phyloP scores from a whole-genome alignment of 1,139 yeast species.

The Pichia sp. region DNA sequence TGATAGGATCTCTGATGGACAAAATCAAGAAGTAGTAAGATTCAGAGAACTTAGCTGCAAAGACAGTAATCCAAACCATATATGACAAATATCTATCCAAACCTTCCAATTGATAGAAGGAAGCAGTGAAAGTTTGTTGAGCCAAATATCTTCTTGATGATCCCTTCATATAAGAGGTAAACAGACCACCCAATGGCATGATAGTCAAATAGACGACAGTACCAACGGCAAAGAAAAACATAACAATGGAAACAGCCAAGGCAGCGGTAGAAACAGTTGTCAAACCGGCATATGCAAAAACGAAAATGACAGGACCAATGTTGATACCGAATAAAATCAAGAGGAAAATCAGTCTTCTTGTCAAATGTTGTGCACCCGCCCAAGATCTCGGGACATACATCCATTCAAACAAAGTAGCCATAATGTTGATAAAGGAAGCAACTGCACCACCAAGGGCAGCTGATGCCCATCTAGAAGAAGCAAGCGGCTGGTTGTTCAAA shows the following conservation, averaged over 20 bases:
- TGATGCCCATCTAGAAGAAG: conserved; percentile 89
- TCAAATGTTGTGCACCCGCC: conserved; percentile 98
- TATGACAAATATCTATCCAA: conserved; percentile 97
- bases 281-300: conserved; percentile 76
- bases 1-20: conserved; percentile 90
- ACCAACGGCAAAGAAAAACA: conserved; percentile 80
- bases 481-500: conserved; percentile 73
- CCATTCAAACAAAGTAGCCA: conserved; percentile 93
- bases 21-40: conserved; percentile 90
- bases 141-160: conserved; percentile 87
- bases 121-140: conserved; percentile 94
- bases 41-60: conserved; percentile 81
- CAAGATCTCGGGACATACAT: conserved; percentile 94
- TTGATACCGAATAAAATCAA: conserved; percentile 60
- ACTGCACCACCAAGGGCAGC: conserved; percentile 89
- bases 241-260: conserved; percentile 74
- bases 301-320: conserved; percentile 81
- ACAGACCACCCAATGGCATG: conserved; percentile 97
- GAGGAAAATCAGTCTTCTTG: conserved; percentile 79
- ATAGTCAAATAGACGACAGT: conserved; percentile 81
- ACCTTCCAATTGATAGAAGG: conserved; percentile 73
- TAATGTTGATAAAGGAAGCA: conserved; percentile 72
- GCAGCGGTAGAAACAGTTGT: conserved; percentile 67
- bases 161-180: conserved; percentile 87
- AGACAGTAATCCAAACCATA: conserved; percentile 81